phyloP scores from a whole-genome alignment of 1,284 basidiomycete species.

The Coniferiporia sulphurascens region DNA sequence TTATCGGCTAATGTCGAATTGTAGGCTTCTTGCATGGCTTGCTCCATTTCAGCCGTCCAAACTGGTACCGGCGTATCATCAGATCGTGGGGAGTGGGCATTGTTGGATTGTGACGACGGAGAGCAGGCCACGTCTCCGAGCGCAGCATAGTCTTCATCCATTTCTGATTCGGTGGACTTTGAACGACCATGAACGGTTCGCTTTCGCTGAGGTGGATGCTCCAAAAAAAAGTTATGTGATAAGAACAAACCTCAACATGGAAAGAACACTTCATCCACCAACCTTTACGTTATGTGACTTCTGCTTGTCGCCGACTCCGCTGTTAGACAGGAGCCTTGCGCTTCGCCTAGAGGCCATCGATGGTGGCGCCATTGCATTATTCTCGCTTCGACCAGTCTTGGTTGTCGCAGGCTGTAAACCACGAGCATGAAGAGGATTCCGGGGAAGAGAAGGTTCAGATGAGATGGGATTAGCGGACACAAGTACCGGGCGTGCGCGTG shows the following conservation, averaged over 20 bases:
- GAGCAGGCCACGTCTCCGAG: conserved; percentile 47
- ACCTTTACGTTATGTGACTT: conserved; percentile 33
- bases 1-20: conserved; percentile 72
- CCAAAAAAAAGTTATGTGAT: conserved; percentile 14
- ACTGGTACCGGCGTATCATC: conserved; percentile 55
- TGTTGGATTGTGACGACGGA: conserved; percentile 52
- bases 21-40: conserved; percentile 64
- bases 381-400: conserved; percentile 40
- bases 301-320: conserved; percentile 47
- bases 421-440: conserved; percentile 41
- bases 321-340: conserved; percentile 49
- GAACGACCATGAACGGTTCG: conserved; percentile 49
- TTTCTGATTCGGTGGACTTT: conserved; percentile 60
- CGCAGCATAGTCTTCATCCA: conserved; percentile 53
- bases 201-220: conserved; percentile 51
- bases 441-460: conserved; percentile 30
- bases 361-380: conserved; percentile 42
- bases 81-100: conserved; percentile 52
- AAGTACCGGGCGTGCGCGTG: conserved; percentile 75
- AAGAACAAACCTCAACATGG: conserved; percentile 11
- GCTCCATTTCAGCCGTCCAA: conserved; percentile 58
- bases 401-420: conserved; percentile 60
- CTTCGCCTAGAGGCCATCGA: conserved; percentile 52
- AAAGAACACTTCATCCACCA: conserved; percentile 3
- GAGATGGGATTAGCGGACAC: conserved; percentile 78